phyloP scores from a whole-genome alignment of 2,329 filamentous ascomycete species.

The Colletotrichum cuscutae region DNA sequence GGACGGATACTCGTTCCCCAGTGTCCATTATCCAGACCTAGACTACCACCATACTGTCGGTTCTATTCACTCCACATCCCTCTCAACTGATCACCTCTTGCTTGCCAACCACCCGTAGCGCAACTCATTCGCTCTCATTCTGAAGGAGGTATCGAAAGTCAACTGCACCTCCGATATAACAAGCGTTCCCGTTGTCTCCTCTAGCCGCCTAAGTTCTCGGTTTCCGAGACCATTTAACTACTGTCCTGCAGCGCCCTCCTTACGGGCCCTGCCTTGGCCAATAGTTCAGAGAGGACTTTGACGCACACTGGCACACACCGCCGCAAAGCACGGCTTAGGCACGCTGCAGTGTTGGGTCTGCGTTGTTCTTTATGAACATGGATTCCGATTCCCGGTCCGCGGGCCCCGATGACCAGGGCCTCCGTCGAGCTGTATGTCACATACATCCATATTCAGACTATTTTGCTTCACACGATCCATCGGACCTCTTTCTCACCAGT shows the following conservation, averaged over 20 bases:
- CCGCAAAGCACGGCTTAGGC: background rate
- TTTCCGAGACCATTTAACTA: background rate
- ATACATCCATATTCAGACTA: slow-evolving; percentile 11
- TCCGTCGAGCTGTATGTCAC: slow-evolving; percentile 49
- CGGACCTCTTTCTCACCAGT: background rate
- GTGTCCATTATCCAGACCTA: background rate
- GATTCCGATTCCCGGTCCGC: slow-evolving; percentile 34
- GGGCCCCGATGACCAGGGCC: slow-evolving; percentile 46
- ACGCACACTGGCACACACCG: background rate
- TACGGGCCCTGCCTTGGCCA: background rate
- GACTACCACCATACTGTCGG: background rate
- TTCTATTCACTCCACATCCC: background rate
- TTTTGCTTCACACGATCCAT: slow-evolving; percentile 1
- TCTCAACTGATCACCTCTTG: background rate
- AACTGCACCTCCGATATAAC: background rate
- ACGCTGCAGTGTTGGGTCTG: background rate
- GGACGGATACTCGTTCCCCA: background rate
- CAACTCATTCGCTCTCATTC: background rate
- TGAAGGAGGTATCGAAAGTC: background rate
- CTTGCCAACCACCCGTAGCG: background rate
- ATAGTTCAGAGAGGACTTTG: background rate
- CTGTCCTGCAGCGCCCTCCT: background rate
- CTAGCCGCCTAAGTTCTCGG: background rate
- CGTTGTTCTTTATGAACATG: slow-evolving; percentile 4
- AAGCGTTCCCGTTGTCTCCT: background rate